Base-by-base conservation (phyloP, 2,329 filamentous ascomycete species). In the Talaromyces amestolkiae region DNA sequence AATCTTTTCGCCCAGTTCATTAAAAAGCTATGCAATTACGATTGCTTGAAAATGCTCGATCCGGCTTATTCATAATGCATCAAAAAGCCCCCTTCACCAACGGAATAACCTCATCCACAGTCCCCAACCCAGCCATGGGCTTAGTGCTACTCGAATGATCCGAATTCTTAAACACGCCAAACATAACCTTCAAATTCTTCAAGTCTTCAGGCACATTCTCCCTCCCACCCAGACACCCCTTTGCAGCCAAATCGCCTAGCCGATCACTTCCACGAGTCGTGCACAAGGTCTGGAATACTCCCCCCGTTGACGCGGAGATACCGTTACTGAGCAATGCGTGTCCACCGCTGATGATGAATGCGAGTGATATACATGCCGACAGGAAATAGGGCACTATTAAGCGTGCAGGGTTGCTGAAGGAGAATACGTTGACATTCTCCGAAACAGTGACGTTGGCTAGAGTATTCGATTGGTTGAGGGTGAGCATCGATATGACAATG, bases 191-290 rank as follows among this genome's bases (percentile, higher is more conserved):
- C 47, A 70, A 51, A 33, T 68, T 53, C 58, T 66, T 68, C 33
- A 66, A 39, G 10, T 66, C 62, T 3, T 65, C 65, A 1, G 68
- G 69, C 19, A 70, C 64, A 56, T 70, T 70, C 63, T 66, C 63
- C 2, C 67, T 64, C 0, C 68, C 69, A 4, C 64, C 67, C 7
- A 69, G 22, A 41, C 66, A 69, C 1, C 67, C 67, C 41, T 51
- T 56, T 10, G 62, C 45, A 10, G 67, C 66, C 31, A 69, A 58
- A 27, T 61, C 31, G 9, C 53, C 53, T 3, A 68, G 19, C n/a
- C 53, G 33, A 2, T 63, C 56, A 66, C 66, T 66, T 1, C 61
- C 66, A 1, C 66, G 60, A 1, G 67, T 68, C 0, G 67, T 67
- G 24, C 63, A 66, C 7, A 67, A 35, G 0, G 58, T 68, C 43